Evolutionary conservation across 768 basidiomycete species (phyloP), one percentile per base, ranked within the genome.

Genomic region (Harrya chromipes): DNA sequence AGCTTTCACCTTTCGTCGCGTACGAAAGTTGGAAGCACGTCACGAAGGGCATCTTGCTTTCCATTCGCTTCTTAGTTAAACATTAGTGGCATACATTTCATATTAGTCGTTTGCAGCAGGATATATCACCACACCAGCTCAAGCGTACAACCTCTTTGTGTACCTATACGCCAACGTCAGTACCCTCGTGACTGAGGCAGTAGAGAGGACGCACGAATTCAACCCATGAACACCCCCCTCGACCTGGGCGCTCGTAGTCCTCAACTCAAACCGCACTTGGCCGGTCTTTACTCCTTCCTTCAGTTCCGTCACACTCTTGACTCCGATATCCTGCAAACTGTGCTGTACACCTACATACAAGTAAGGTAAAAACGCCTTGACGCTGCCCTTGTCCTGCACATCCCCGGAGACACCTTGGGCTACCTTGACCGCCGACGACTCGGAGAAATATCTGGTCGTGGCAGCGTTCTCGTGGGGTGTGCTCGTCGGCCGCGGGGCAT

Each of bases 351-450:
- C 90, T 4, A 80, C 78, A 48, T 87, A 71, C 31, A 93, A 72
- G 64, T 91, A 94, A 2, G 94, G 95, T 44, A 98, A 64, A 70
- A 98, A 98, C 45, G 88, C 87, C 72, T 83, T 86, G 58, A 97
- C 83, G 53, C 90, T 91, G 6, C 97, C 97, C 76, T 97, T 97
- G 71, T 99, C 95, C 70, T 91, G 89, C 11, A 98, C 95, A 60
- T 97, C 93, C 12, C 95, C 95, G 12, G 90, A 89, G 9, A 99
- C 95, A 52, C 93, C 93, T 68, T 94, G 91, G 1, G 94, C 95
- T 34, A 99, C 97, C 75, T 97, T 97, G 68, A 99, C 86, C 5
- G 85, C 78, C 42, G 91, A 92, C 49, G 56, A 58, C 76, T 45
- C 67, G 70, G 55, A 73, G 59, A 60, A 71, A 62, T 65, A 99